Evolutionary conservation across 768 basidiomycete genomes (phyloP).

Genomic region (Roridomyces roridus): DNA sequence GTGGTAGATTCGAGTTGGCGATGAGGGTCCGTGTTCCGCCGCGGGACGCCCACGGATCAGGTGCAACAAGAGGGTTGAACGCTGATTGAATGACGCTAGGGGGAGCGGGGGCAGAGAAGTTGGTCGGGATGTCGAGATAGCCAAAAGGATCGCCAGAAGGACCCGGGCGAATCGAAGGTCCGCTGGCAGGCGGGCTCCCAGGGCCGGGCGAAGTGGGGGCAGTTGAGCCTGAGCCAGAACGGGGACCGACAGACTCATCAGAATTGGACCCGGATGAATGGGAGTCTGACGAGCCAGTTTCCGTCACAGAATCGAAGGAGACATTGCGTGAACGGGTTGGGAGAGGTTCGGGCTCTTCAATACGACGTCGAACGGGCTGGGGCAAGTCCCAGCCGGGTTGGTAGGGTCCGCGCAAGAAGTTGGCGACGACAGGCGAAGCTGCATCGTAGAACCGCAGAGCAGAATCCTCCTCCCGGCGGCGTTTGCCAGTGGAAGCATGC

Average conservation of each 20-base stretch:
- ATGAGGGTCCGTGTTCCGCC: constrained; percentile 24
- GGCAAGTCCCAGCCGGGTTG: constrained; percentile 30
- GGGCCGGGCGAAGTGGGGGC: constrained; percentile 36
- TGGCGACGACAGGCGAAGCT: constrained; percentile 61
- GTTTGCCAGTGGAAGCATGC: constrained; percentile 45
- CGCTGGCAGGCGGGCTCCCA: constrained; percentile 5
- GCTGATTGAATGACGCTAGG: constrained; percentile 38
- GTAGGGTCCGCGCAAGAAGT: constrained; percentile 52
- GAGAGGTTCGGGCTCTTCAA: constrained; percentile 29
- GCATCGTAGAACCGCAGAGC: constrained; percentile 56
- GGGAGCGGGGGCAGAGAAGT: constrained; percentile 35
- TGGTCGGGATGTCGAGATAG: constrained; percentile 53
- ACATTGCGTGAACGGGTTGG: constrained; percentile 4
- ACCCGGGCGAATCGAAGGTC: constrained; percentile 11
- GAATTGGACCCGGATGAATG: constrained; percentile 21
- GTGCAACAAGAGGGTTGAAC: constrained; percentile 40
- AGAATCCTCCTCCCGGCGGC: constrained; percentile 62
- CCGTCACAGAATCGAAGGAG: neutral
- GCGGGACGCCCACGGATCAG: constrained; percentile 42
- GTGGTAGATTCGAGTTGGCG: constrained; percentile 36
- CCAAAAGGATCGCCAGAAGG: constrained; percentile 61
- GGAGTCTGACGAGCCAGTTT: neutral
- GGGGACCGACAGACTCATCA: neutral
- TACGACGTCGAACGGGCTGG: constrained; percentile 42
- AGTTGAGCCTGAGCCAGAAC: constrained; percentile 29